phyloP scores from a whole-genome alignment of 176 grass and related monocot species.

The Carex pumila region DNA sequence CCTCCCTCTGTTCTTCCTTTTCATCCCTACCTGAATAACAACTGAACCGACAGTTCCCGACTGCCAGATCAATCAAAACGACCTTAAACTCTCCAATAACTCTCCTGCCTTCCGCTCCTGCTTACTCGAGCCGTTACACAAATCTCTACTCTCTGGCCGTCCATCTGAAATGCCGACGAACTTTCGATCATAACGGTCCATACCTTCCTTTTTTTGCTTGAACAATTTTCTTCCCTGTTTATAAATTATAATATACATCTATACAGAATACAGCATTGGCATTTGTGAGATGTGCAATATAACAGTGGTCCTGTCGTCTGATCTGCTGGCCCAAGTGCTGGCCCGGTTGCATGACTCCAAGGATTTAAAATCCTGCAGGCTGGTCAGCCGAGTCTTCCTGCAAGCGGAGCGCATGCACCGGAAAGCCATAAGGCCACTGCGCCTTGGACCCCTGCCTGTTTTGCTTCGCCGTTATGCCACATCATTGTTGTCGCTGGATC shows the following conservation, averaged over 20 bases:
- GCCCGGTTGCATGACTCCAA: conserved; percentile 48
- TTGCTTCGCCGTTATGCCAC: conserved; percentile 44
- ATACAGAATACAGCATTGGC: conserved; percentile 12
- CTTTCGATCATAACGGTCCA: neutral
- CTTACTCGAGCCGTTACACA: neutral
- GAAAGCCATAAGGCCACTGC: conserved; percentile 51
- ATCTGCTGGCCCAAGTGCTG: conserved; percentile 69
- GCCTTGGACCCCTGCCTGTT: conserved; percentile 44
- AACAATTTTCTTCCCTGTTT: neutral
- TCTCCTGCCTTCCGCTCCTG: too few relatives aligned
- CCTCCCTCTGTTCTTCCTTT: conserved; percentile 76
- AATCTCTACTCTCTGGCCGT: neutral
- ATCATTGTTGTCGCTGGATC: conserved; percentile 57
- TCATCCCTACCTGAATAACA: conserved; percentile 64
- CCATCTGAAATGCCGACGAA: neutral
- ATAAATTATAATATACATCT: neutral
- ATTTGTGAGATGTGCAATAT: conserved; percentile 21
- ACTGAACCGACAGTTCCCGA: neutral
- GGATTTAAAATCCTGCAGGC: conserved; percentile 74
- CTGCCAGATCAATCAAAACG: neutral
- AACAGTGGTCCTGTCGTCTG: conserved; percentile 32
- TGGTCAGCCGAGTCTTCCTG: conserved; percentile 58
- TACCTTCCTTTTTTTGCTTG: neutral
- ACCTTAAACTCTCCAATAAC: neutral
- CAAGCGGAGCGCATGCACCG: conserved; percentile 57